Conservation (phyloP, 83 land plant species). For the Thuja plicata region DNA sequence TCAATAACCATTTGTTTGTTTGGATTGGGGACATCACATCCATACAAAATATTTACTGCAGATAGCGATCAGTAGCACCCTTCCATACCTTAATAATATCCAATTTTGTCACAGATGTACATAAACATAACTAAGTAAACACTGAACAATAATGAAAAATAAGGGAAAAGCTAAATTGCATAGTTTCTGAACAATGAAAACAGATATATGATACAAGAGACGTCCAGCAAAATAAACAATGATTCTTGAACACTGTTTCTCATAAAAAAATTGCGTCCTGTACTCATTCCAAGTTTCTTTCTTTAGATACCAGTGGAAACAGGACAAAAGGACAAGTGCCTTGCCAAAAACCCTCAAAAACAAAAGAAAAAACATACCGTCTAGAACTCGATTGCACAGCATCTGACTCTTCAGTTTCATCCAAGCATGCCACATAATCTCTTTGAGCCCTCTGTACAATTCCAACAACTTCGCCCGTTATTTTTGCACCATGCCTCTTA, state of each 20-base stretch:
- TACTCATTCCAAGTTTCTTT: background rate
- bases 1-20: too few species aligned
- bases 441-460: conserved; percentile 20
- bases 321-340: background rate
- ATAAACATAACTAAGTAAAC: background rate
- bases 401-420: conserved; percentile 17
- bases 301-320: background rate
- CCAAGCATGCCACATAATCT: conserved; percentile 28
- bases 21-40: too few species aligned
- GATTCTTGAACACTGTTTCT: background rate
- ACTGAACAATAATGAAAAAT: background rate
- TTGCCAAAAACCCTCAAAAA: background rate
- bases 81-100: background rate
- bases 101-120: background rate
- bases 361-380: background rate
- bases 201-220: background rate
- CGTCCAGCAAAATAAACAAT: background rate
- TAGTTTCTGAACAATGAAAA: background rate
- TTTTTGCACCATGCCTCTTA: conserved; percentile 2
- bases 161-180: background rate
- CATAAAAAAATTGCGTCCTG: background rate
- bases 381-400: background rate
- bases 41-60: background rate
- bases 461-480: conserved; percentile 25
- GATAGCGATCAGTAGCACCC: background rate